Percentiles rank a stretch among this genome's conserved stretches.
Conservation (phyloP, 192 early-diverging fungal species). For the Coemansia erecta region DNA sequence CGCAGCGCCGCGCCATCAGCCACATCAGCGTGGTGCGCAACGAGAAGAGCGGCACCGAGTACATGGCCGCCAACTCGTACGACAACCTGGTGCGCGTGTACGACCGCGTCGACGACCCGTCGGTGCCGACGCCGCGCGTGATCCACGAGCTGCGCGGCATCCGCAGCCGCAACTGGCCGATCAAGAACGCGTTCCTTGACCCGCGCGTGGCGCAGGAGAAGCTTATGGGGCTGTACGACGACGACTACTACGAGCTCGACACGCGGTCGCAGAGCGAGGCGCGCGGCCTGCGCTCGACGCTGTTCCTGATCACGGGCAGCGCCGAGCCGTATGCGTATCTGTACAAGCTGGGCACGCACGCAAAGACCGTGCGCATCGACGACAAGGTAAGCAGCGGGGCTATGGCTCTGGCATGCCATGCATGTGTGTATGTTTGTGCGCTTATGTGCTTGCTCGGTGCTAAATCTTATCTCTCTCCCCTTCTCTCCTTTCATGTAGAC, state of each 20-base stretch:
- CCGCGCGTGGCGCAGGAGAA: constrained; percentile 43
- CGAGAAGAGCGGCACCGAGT: constrained; percentile 61
- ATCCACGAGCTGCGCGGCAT: constrained; percentile 85
- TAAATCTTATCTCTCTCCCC: too few relatives aligned
- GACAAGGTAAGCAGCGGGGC: constrained; percentile 54
- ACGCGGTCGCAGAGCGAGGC: constrained; percentile 50
- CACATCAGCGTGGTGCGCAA: constrained; percentile 48
- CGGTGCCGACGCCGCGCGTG: constrained; percentile 63
- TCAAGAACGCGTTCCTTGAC: constrained; percentile 80
- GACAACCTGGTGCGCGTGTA: constrained; percentile 94
- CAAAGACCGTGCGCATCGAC: constrained; percentile 36
- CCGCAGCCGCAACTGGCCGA: constrained; percentile 95
- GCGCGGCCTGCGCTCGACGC: constrained; percentile 40
- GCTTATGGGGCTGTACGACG: constrained; percentile 47
- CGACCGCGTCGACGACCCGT: constrained; percentile 81
- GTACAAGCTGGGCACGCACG: constrained; percentile 51
- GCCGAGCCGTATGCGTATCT: constrained; percentile 69
- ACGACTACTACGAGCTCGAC: constrained; percentile 52
- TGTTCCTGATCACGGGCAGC: constrained; percentile 64
- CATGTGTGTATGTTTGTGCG: constrained; percentile 1
- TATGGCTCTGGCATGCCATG: not conserved
- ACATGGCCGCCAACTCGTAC: constrained; percentile 89
- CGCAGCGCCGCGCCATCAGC: constrained; percentile 39
- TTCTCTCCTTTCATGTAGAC: constrained; percentile 17
- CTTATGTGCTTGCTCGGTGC: too few relatives aligned